phyloP scores from a whole-genome alignment of 2,329 filamentous ascomycete genomes.

The Botrytis galanthina region DNA sequence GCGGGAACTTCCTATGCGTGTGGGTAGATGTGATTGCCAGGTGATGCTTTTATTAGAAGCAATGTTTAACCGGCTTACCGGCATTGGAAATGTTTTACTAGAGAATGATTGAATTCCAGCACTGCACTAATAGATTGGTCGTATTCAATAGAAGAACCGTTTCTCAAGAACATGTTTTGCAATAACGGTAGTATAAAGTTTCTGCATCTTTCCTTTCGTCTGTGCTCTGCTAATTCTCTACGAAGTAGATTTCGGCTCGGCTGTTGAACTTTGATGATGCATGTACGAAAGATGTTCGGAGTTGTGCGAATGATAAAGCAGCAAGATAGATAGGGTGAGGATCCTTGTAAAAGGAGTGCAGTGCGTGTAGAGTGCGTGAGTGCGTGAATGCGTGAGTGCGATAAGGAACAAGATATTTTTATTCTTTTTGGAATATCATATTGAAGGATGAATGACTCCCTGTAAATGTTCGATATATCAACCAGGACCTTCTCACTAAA shows the following conservation, averaged over 20 bases:
- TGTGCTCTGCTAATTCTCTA: neutral
- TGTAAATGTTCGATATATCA: neutral
- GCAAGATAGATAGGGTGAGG: neutral
- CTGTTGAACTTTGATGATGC: neutral
- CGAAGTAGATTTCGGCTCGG: neutral
- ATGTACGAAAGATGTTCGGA: neutral
- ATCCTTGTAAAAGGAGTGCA: neutral
- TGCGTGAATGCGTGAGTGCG: neutral
- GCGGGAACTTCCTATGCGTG: neutral
- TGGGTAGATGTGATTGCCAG: neutral
- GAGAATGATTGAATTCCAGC: neutral
- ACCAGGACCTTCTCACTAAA: neutral
- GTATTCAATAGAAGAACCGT: neutral
- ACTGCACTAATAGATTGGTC: neutral
- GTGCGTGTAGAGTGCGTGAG: neutral
- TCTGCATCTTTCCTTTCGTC: neutral
- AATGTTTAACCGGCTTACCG: neutral
- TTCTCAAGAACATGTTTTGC: neutral
- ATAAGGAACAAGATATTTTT: constrained; percentile 2
- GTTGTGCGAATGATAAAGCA: constrained; percentile 4
- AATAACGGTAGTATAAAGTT: neutral
- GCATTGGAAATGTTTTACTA: neutral
- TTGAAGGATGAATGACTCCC: neutral
- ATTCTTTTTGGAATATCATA: neutral
- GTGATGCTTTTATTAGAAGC: neutral